Evolutionary conservation across 441 rosid genomes (phyloP), one percentile per base, ranked within the genome.

Genomic region (Euphorbia celastroides): DNA sequence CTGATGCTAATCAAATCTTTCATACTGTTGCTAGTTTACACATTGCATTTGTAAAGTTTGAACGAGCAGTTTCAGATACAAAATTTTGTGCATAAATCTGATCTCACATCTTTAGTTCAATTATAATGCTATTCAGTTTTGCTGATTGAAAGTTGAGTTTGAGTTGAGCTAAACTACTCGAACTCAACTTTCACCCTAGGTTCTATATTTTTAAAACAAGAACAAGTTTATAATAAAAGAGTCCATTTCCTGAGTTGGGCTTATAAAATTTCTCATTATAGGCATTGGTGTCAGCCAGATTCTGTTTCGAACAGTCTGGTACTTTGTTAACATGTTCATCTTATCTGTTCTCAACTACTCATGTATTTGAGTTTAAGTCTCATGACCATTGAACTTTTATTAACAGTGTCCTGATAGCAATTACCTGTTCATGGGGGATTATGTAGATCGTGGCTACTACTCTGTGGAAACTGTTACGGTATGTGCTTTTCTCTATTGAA

Each of bases 391-490:
- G 28, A 66, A 65, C 42, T 41, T n/a, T 56, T 25, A 62, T 57
- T 67, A 64, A 70, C 77, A 84, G 92, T 87, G 92, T 65, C 92
- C 92, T 10, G 92, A 87, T 71, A 87, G 88, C 67, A 87, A 87
- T 71, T 87, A 86, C 78, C 80, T 86, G 71, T 86, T 86, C 75
- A 86, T 86, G 92, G 92, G 89, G 68, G 92, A 86, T 77, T 86
- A 86, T 77, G 92, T 86, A 26, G 89, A 86, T 51, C 89, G 92
- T 62, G 92, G 92, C 57, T 86, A 86, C 74, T 86, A 86, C 66
- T 92, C 97, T 55, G 96, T 92, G 57, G 97, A 92, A 82, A 92
- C 97, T 66, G 97, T 92, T 55, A 82, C 97, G 78, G 97, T 89
- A 83, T 62, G 88, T 61, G 51, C 54, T 32, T 27, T 12, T 27